Conservation (phyloP, 768 basidiomycete species). For the Sporobolomyces phaffii region DNA sequence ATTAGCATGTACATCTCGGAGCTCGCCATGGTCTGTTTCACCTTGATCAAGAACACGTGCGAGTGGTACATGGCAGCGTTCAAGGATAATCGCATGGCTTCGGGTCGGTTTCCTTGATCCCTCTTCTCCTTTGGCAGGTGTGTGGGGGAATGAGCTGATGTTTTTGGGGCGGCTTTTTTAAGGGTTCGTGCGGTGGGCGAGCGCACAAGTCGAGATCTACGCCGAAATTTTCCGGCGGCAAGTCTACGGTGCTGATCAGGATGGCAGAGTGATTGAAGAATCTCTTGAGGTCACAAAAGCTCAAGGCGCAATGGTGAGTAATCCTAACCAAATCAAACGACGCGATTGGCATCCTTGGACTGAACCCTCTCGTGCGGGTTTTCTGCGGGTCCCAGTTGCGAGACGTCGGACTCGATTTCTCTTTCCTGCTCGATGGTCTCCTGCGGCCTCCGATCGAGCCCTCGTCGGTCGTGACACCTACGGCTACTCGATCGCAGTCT, state of each 20-base stretch:
- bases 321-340: no score
- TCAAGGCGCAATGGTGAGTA: constrained; percentile 72
- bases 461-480: not conserved
- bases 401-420: constrained; percentile 91
- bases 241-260: constrained; percentile 67
- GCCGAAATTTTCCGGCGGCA: constrained; percentile 81
- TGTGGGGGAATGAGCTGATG: not conserved
- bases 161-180: not conserved
- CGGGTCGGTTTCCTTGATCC: constrained; percentile 56
- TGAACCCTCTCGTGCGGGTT: no score
- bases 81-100: constrained; percentile 88
- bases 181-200: constrained; percentile 96
- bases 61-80: constrained; percentile 98
- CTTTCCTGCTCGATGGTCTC: constrained; percentile 66
- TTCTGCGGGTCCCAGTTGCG: no score
- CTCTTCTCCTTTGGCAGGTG: not conserved
- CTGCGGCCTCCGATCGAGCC: constrained; percentile 10
- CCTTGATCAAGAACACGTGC: constrained; percentile 90
- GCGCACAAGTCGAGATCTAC: constrained; percentile 72
- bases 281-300: constrained; percentile 67
- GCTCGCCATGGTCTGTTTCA: constrained; percentile 81
- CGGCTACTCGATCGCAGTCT: not conserved
- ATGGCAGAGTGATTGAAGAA: constrained; percentile 61
- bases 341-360: no score
- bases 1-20: constrained; percentile 78